Percentiles rank a stretch among this genome's conserved stretches.
phyloP scores from a whole-genome alignment of 2,329 filamentous ascomycete genomes.

The Diaporthe sp. region DNA sequence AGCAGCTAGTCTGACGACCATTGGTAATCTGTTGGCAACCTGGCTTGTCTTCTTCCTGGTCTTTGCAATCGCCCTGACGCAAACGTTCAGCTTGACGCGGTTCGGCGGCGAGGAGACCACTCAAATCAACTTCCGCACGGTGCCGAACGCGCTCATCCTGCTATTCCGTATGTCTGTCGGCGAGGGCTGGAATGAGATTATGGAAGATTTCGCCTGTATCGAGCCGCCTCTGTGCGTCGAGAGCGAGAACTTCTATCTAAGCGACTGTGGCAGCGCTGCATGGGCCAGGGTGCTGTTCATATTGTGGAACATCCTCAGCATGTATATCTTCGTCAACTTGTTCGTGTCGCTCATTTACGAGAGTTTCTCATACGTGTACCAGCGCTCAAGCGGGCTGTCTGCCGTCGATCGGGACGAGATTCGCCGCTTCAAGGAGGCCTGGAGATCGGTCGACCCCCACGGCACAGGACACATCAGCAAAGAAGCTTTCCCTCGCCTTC shows the following conservation, averaged over 20 bases:
- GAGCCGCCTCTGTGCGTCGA: slow-evolving; percentile 85
- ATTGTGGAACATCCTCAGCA: slow-evolving; percentile 98
- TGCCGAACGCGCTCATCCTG: slow-evolving; percentile 93
- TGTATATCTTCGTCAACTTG: slow-evolving; percentile 99
- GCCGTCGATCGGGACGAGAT: slow-evolving; percentile 94
- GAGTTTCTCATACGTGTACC: slow-evolving; percentile 99
- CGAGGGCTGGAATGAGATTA: slow-evolving; percentile 96
- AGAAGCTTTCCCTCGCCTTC: slow-evolving; percentile 87
- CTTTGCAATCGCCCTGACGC: slow-evolving; percentile 95
- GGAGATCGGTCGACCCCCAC: slow-evolving; percentile 93
- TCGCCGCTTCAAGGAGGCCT: slow-evolving; percentile 96
- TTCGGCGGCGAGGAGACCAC: slow-evolving; percentile 81
- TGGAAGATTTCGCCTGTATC: slow-evolving; percentile 93
- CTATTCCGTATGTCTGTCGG: slow-evolving; percentile 94
- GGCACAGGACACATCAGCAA: slow-evolving; percentile 93
- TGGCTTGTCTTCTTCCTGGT: slow-evolving; percentile 98
- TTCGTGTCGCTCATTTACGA: slow-evolving; percentile 99
- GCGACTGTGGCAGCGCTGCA: slow-evolving; percentile 90
- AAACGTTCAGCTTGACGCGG: slow-evolving; percentile 94
- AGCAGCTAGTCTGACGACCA: slow-evolving; percentile 90
- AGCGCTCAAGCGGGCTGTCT: slow-evolving; percentile 92
- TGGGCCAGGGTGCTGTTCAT: slow-evolving; percentile 95
- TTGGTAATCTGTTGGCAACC: slow-evolving; percentile 92
- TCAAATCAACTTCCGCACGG: slow-evolving; percentile 93
- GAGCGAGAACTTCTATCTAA: slow-evolving; percentile 80